Conservation (phyloP, 371 early-diverging fungal species). For the Dichotomocladium elegans region DNA sequence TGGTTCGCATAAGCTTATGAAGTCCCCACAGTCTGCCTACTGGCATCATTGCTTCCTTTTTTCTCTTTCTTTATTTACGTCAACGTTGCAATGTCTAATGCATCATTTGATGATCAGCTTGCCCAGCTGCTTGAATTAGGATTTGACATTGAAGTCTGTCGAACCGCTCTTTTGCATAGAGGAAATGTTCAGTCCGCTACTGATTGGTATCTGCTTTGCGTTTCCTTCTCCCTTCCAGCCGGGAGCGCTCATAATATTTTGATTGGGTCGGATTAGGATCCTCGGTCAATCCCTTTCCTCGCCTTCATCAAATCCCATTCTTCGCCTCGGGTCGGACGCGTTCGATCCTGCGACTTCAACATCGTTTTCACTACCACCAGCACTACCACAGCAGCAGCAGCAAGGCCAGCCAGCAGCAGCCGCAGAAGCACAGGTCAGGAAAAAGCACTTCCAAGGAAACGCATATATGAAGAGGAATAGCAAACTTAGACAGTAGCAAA, state of each 20-base stretch:
- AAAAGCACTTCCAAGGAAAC: background rate
- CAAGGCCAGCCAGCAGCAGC: background rate
- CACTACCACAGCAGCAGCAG: background rate
- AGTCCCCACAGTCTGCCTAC: no score
- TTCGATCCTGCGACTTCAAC: background rate
- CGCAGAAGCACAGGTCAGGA: background rate
- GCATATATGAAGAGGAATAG: background rate
- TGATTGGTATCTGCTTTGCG: slow-evolving; percentile 19
- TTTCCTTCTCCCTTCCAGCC: background rate
- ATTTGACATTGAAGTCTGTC: slow-evolving; percentile 28
- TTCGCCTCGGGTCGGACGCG: no score
- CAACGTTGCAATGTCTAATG: no score
- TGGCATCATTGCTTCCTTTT: no score
- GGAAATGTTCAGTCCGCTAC: slow-evolving; percentile 27
- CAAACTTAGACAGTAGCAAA: background rate
- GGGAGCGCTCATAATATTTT: background rate
- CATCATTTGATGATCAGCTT: slow-evolving; percentile 17
- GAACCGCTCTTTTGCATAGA: slow-evolving; percentile 18
- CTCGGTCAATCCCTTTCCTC: no score
- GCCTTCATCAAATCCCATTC: no score
- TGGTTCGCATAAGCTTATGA: no score
- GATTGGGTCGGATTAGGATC: no score
- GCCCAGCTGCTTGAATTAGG: slow-evolving; percentile 31
- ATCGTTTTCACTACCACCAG: background rate
- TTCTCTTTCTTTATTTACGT: no score